Conservation (phyloP, 2,329 filamentous ascomycete genomes). For the Shiraia bambusicola region DNA sequence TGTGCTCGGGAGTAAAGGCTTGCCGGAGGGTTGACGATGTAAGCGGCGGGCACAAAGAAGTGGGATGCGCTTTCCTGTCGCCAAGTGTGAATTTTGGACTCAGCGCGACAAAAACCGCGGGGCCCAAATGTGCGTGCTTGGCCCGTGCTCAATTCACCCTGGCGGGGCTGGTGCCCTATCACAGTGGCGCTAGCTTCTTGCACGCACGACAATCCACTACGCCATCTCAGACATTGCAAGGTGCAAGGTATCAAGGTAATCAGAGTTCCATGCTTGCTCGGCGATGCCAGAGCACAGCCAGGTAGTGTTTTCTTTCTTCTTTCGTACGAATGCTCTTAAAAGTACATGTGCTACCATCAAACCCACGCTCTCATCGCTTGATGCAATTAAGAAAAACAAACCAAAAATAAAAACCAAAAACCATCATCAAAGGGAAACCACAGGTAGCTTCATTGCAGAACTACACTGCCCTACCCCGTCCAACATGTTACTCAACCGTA, state of each 20-base stretch:
- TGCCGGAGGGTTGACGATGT: conserved; percentile 25
- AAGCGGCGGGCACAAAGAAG: conserved; percentile 22
- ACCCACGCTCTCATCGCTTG: conserved; percentile 2
- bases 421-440: background rate
- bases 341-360: conserved; percentile 29
- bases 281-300: conserved; percentile 5
- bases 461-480: background rate
- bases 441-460: background rate
- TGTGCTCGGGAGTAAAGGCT: conserved; percentile 25
- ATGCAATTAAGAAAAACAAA: conserved; percentile 3
- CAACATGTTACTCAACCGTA: conserved; percentile 2
- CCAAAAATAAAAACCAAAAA: background rate
- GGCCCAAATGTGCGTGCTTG: conserved; percentile 5
- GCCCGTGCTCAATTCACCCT: conserved; percentile 4
- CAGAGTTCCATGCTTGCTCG: background rate
- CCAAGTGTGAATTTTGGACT: conserved; percentile 22
- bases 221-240: background rate
- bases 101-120: conserved; percentile 3
- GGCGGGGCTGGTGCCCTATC: background rate
- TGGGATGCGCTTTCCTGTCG: conserved; percentile 16
- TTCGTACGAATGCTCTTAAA: conserved; percentile 39
- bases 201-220: background rate
- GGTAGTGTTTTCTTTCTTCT: conserved; percentile 10
- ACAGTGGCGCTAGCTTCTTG: background rate
- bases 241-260: background rate